These are phyloP conservation scores for Daedalea quercina DNA, from an alignment of 768 basidiomycete genomes.

Conservation along the genomic window DNA sequence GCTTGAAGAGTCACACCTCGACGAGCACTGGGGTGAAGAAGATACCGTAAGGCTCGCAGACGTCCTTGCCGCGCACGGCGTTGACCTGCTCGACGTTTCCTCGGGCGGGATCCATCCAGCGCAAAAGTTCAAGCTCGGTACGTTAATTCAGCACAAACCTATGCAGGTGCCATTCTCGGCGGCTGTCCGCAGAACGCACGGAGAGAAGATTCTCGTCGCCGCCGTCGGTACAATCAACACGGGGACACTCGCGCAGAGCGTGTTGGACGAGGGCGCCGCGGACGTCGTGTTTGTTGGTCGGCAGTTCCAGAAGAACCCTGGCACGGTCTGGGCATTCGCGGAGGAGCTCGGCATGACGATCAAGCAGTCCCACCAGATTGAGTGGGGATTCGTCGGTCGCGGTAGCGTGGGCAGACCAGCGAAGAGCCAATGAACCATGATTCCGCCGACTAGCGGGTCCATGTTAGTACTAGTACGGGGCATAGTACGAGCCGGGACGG, in stretches of 20 bases:
- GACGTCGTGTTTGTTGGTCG: conserved; percentile 38
- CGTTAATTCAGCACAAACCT: conserved; percentile 6
- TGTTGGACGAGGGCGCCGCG: conserved; percentile 46
- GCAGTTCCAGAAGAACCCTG: conserved; percentile 57
- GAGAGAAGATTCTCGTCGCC: conserved; percentile 39
- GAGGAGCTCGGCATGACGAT: conserved; percentile 47
- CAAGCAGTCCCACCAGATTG: conserved; percentile 44
- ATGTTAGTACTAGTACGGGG: too few species aligned
- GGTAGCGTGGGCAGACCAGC: background rate
- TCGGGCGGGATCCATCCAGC: conserved; percentile 36
- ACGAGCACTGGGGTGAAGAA: conserved; percentile 59
- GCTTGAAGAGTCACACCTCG: conserved; percentile 54
- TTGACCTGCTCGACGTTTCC: conserved; percentile 66
- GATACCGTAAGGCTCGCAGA: conserved; percentile 57
- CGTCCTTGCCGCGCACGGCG: conserved; percentile 55
- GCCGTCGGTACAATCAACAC: conserved; percentile 54
- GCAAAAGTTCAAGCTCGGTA: conserved; percentile 27
- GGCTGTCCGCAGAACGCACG: conserved; percentile 36
- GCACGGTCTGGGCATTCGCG: conserved; percentile 41
- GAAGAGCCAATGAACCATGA: too few species aligned
- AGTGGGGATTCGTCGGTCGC: conserved; percentile 41
- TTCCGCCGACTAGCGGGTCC: too few species aligned
- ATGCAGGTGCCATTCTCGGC: conserved; percentile 15
- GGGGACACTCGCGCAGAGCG: conserved; percentile 49
- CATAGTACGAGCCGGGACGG: too few species aligned